Conservation (phyloP, 805 yeast genomes). For the Schwanniomyces yamadae region DNA sequence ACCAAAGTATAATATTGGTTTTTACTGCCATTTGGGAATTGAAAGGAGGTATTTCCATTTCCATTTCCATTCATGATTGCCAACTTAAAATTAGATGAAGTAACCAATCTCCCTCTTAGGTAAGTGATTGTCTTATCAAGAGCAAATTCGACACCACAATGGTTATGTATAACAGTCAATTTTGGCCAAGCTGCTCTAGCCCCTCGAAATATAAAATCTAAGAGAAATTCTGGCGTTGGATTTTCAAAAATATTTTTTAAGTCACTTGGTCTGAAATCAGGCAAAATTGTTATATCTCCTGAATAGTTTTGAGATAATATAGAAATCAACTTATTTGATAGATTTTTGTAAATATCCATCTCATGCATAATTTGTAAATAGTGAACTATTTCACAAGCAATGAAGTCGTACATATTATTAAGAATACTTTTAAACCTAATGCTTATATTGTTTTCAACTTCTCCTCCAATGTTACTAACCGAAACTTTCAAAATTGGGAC, state of each 20-base stretch:
- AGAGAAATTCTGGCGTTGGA: slow-evolving; percentile 75
- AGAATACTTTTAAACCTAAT: slow-evolving; percentile 53
- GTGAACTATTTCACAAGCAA: slow-evolving; percentile 74
- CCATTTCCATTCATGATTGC: not conserved
- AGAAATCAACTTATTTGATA: slow-evolving; percentile 70
- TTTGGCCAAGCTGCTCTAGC: slow-evolving; percentile 95
- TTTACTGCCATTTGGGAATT: not conserved
- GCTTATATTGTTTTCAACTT: slow-evolving; percentile 58
- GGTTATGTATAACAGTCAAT: slow-evolving; percentile 78
- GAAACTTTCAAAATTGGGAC: slow-evolving; percentile 79
- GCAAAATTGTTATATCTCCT: slow-evolving; percentile 92
- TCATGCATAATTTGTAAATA: slow-evolving; percentile 71
- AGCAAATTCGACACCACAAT: slow-evolving; percentile 86
- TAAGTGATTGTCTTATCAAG: slow-evolving; percentile 75
- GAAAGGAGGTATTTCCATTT: not conserved
- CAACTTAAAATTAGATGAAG: slow-evolving; percentile 18
- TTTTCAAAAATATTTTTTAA: slow-evolving; percentile 66
- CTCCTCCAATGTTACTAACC: slow-evolving; percentile 67
- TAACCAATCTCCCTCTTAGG: slow-evolving; percentile 60
- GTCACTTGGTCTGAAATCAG: slow-evolving; percentile 63
- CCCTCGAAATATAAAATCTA: slow-evolving; percentile 73
- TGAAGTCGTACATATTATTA: slow-evolving; percentile 55
- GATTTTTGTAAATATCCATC: slow-evolving; percentile 70
- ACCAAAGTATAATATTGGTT: slow-evolving; percentile 14
- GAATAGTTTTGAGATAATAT: slow-evolving; percentile 83